These are phyloP conservation scores for Psilocybe tampanensis DNA, from an alignment of 768 basidiomycete genomes.

Conservation along the genomic window DNA sequence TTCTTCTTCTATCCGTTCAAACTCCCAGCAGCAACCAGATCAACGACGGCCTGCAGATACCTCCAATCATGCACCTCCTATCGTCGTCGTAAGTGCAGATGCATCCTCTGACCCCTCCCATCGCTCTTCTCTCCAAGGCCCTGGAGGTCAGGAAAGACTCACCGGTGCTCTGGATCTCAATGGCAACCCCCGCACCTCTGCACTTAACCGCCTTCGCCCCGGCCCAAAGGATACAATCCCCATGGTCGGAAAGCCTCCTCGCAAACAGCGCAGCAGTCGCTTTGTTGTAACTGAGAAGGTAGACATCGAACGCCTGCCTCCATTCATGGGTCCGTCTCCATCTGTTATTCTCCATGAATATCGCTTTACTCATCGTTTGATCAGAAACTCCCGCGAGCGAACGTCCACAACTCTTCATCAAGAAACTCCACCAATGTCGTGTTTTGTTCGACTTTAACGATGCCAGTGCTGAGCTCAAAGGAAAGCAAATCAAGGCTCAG, in stretches of 20 bases:
- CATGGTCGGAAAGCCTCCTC: slow-evolving; percentile 92
- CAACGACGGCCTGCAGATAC: slow-evolving; percentile 57
- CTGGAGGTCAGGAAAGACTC: slow-evolving; percentile 44
- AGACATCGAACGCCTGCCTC: slow-evolving; percentile 92
- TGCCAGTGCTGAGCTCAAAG: slow-evolving; percentile 91
- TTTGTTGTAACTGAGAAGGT: slow-evolving; percentile 97
- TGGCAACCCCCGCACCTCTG: slow-evolving; percentile 62
- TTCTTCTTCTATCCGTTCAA: slow-evolving; percentile 41
- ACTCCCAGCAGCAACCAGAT: slow-evolving; percentile 49
- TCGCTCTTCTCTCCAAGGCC: slow-evolving; percentile 37
- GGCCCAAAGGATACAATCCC: slow-evolving; percentile 97
- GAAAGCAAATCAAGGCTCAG: slow-evolving; percentile 98
- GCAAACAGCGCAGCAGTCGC: slow-evolving; percentile 96
- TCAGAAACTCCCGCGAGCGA: slow-evolving; percentile 89
- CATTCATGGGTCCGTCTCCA: slow-evolving; percentile 73
- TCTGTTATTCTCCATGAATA: slow-evolving; percentile 2
- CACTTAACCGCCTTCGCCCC: slow-evolving; percentile 75
- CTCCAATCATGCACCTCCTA: slow-evolving; percentile 66
- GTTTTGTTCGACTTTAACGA: slow-evolving; percentile 99
- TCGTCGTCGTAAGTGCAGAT: slow-evolving; percentile 86
- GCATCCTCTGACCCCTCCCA: slow-evolving; percentile 49
- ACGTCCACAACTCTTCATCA: slow-evolving; percentile 88
- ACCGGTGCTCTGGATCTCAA: slow-evolving; percentile 49
- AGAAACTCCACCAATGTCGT: slow-evolving; percentile 94
- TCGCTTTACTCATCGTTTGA: slow-evolving; percentile 10